Evolutionary conservation across 768 basidiomycete species (phyloP), one percentile per base, ranked within the genome.

Genomic region (Gloeostereum incarnatum): DNA sequence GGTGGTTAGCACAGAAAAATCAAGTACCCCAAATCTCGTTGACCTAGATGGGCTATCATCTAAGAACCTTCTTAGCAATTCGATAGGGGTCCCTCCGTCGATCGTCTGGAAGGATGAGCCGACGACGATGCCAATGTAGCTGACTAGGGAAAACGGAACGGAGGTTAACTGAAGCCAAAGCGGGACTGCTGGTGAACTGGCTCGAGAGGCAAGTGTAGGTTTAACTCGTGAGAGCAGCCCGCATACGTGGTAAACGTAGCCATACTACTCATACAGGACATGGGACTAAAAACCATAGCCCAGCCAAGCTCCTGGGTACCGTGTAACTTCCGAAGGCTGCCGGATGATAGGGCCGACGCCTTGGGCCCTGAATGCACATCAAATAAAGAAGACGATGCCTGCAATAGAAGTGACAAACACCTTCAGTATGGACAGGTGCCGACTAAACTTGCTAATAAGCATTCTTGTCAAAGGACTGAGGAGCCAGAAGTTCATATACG

Each of bases 261-360:
- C 73, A 79, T 77, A 60, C 87, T 86, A 60, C 75, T 78, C 57
- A 90, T 79, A 57, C 81, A 86, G 11, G 74, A 77, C 77, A 82
- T 84, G 45, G 83, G 54, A 53, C 73, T 75, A 33, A 67, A 62
- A 19, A 84, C 68, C 78, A 86, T 85, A 11, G 71, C 69, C 87
- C 87, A 91, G 13, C 71, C 75, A 31, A 87, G 68, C 13, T 71
- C 72, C n/a, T n/a, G n/a, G 18, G 73, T 72, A 23, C 87, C 86
- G 45, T 75, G 71, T n/a, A 20, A 86, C 51, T 3, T 60, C 71
- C 0, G 74, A 63, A 10, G 79, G 75, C 43, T 80, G 79, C 27
- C 64, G 69, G 38, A 91, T 61, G 44, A 89, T 78, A 13, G 82
- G 79, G 0, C 85, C 84, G 5, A 86, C 75, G 22, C 87, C 87